A percentile compares a stretch with the other conserved stretches of the same genome.
phyloP scores from a whole-genome alignment of 2,329 filamentous ascomycete genomes.

The Monosporascus sp. region DNA sequence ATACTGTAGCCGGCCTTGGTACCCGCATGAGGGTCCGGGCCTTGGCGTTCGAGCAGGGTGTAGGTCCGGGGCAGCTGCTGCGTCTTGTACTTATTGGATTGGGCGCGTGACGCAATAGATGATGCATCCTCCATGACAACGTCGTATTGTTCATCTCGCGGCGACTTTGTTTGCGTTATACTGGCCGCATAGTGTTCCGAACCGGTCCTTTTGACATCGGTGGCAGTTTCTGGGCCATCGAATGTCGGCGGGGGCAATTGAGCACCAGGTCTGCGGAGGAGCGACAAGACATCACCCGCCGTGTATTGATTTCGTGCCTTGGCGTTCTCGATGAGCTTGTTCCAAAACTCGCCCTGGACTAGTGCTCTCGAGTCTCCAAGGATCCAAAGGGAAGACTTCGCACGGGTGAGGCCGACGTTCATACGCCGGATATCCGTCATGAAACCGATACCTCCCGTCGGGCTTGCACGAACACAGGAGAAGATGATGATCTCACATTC shows the following conservation, averaged over 20 bases:
- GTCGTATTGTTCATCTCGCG: constrained; percentile 8
- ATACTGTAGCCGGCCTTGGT: constrained; percentile 12
- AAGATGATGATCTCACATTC: constrained; percentile 99
- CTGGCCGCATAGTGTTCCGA: neutral
- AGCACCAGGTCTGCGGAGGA: constrained; percentile 40
- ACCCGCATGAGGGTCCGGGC: constrained; percentile 4
- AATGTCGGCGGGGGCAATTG: constrained; percentile 24
- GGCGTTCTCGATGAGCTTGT: constrained; percentile 77
- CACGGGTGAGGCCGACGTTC: constrained; percentile 97
- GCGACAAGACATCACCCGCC: constrained; percentile 49
- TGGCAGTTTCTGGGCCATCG: neutral
- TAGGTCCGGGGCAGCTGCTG: constrained; percentile 22
- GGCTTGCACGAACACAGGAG: constrained; percentile 89
- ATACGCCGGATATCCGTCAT: constrained; percentile 97
- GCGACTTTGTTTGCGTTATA: neutral
- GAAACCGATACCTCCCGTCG: constrained; percentile 96
- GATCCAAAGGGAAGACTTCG: constrained; percentile 94
- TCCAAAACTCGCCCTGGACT: constrained; percentile 86
- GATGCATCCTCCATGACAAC: constrained; percentile 24
- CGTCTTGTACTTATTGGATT: constrained; percentile 16
- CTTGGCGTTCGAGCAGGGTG: constrained; percentile 16
- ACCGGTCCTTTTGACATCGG: neutral
- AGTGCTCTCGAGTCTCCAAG: constrained; percentile 86
- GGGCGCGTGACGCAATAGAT: constrained; percentile 1
- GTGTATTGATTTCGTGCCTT: constrained; percentile 71